Evolutionary conservation across 1,139 yeast genomes (phyloP).

Genomic region (Zygosaccharomyces pseudobailii): DNA sequence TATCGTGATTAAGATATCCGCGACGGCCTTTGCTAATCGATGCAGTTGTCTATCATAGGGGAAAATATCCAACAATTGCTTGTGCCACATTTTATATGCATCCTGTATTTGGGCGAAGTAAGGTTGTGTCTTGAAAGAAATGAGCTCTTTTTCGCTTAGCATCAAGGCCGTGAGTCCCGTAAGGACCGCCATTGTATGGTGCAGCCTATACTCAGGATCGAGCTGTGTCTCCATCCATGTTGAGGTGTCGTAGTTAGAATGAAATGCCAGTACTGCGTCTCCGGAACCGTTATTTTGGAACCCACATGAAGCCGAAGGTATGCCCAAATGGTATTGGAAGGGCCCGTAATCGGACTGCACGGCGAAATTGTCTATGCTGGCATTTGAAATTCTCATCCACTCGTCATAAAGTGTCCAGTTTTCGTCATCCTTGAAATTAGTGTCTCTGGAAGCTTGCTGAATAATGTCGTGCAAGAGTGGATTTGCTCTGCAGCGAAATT

Average conservation of each 20-base stretch:
- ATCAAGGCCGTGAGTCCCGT: slow-evolving; percentile 51
- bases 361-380: slow-evolving; percentile 33
- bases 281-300: slow-evolving; percentile 33
- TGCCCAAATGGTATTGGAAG: slow-evolving; percentile 48
- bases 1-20: slow-evolving; percentile 10
- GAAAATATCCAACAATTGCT: slow-evolving; percentile 13
- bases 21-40: slow-evolving; percentile 13
- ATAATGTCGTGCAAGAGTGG: slow-evolving; percentile 40
- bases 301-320: slow-evolving; percentile 44
- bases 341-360: slow-evolving; percentile 41
- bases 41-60: slow-evolving; percentile 19
- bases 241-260: slow-evolving; percentile 56
- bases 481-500: slow-evolving; percentile 38
- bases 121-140: slow-evolving; percentile 30
- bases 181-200: slow-evolving; percentile 54
- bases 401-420: slow-evolving; percentile 35
- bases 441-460: slow-evolving; percentile 34
- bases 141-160: slow-evolving; percentile 51
- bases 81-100: slow-evolving; percentile 12
- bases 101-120: slow-evolving; percentile 35
- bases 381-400: slow-evolving; percentile 33
- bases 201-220: slow-evolving; percentile 52
- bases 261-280: slow-evolving; percentile 49
- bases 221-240: slow-evolving; percentile 52
- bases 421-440: slow-evolving; percentile 32